Evolutionary conservation across 805 yeast species (phyloP), one percentile per base, ranked within the genome.

Genomic region (Blastobotrys muscicola): DNA sequence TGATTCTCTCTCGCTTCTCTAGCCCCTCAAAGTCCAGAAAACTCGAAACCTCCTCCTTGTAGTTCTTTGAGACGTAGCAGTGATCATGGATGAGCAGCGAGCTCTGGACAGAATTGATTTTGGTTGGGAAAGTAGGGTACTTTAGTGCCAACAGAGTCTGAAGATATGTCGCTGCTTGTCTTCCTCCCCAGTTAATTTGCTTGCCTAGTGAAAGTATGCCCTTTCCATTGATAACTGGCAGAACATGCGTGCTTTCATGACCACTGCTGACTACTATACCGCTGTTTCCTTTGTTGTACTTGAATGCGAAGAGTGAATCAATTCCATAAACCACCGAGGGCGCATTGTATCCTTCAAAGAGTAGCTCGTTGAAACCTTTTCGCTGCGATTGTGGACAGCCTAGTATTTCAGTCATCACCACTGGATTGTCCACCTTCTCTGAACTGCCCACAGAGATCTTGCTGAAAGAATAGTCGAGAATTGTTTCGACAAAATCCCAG

Each of bases 141-240:
- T 92, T 92, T 56, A 92, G 68, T 1, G 78, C 71, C 39, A 92
- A 63, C 31, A 82, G 70, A 51, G 70, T 73, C 45, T 71, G 73
- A 57, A 92, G 59, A 52, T 72, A 89, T 33, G 72, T 76, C 29
- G 72, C 75, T 1, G 89, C 73, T 36, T 76, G 83, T 48, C 76
- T 75, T 8, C 96, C 97, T 47, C 97, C 97, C 85, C 92, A 85
- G 57, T 85, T 86, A 33, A 92, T 76, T 55, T 97, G 70, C 55
- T 86, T 87, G 7, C 87, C 68, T 45, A 80, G 81, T 23, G 73
- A 65, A 43, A 85, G 60, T 2, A 79, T 50, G 0, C 94, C 89
- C 43, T 67, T 66, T 0, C 87, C 86, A n/a, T 75, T 58, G 2
- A 85, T 50, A 1, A 90, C 85, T 0, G 98, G 98, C 12, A 90